phyloP scores from a whole-genome alignment of 1,284 basidiomycete species.

The Coniophora puteana region DNA sequence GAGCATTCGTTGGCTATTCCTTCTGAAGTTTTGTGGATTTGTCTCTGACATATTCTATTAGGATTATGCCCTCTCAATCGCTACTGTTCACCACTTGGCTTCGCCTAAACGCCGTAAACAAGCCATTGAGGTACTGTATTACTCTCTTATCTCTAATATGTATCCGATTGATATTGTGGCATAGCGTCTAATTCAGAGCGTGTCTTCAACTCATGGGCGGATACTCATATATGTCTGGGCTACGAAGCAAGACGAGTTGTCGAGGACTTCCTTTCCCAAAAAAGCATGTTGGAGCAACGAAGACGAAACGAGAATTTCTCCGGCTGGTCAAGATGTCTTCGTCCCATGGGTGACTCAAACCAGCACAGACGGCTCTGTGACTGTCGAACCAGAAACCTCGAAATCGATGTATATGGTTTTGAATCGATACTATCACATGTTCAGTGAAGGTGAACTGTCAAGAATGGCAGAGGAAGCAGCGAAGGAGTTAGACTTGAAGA shows the following conservation, averaged over 20 bases:
- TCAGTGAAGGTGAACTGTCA: constrained; percentile 73
- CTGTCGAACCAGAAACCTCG: not conserved
- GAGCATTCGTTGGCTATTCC: constrained; percentile 66
- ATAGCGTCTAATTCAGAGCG: constrained; percentile 63
- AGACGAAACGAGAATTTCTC: not conserved
- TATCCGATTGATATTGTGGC: constrained; percentile 4
- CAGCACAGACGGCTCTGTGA: constrained; percentile 13
- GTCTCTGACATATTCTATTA: constrained; percentile 28
- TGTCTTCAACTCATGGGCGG: constrained; percentile 65
- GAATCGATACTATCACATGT: constrained; percentile 94
- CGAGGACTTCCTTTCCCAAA: constrained; percentile 64
- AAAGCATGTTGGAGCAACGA: constrained; percentile 4
- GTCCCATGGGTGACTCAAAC: constrained; percentile 61
- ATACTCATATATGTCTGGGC: constrained; percentile 99
- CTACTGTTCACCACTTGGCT: constrained; percentile 91
- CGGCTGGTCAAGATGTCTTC: constrained; percentile 57
- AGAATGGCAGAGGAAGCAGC: constrained; percentile 64
- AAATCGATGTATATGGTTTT: constrained; percentile 36
- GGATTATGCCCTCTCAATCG: constrained; percentile 95
- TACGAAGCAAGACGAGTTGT: constrained; percentile 84
- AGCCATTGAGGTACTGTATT: constrained; percentile 61
- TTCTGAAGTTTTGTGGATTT: not conserved
- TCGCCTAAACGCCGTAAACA: constrained; percentile 66
- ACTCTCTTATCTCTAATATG: constrained; percentile 3
- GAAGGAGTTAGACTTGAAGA: constrained; percentile 46